A percentile compares a stretch with the other conserved stretches of the same genome.
Evolutionary conservation across 2,329 filamentous ascomycete genomes (phyloP).

Genomic region (Sarocladium kiliense): DNA sequence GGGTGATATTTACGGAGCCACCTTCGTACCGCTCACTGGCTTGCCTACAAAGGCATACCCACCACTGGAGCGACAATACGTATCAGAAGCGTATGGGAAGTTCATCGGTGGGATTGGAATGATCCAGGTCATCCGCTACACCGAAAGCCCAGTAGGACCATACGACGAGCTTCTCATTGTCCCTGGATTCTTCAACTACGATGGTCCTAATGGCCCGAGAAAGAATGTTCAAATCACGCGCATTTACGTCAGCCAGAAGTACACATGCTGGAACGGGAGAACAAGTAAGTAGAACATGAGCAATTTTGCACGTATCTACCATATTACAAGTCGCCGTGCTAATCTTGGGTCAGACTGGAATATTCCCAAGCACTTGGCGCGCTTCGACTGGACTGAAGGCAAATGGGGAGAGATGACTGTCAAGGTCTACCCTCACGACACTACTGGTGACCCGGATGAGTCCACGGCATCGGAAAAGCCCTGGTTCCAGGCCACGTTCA

Average conservation of each 20-base stretch:
- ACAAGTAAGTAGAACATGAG: constrained; percentile 37
- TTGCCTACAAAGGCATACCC: constrained; percentile 12
- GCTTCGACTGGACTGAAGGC: constrained; percentile 39
- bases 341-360: constrained; percentile 53
- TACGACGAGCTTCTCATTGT: constrained; percentile 48
- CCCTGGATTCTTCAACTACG: constrained; percentile 38
- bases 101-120: constrained; percentile 40
- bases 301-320: too few species aligned
- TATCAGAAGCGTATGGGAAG: constrained; percentile 24
- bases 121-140: constrained; percentile 47
- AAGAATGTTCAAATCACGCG: constrained; percentile 41
- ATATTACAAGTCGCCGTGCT: too few species aligned
- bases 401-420: constrained; percentile 31
- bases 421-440: constrained; percentile 41
- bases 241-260: constrained; percentile 49
- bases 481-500: constrained; percentile 42
- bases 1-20: constrained; percentile 14
- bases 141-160: constrained; percentile 43
- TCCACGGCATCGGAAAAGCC: constrained; percentile 27
- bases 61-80: constrained; percentile 10
- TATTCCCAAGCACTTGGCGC: constrained; percentile 49
- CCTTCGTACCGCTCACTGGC: constrained; percentile 9
- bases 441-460: constrained; percentile 23
- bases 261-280: constrained; percentile 48
- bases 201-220: constrained; percentile 23